Base-by-base conservation (phyloP, 441 rosid species). In the Mallotus japonicus region DNA sequence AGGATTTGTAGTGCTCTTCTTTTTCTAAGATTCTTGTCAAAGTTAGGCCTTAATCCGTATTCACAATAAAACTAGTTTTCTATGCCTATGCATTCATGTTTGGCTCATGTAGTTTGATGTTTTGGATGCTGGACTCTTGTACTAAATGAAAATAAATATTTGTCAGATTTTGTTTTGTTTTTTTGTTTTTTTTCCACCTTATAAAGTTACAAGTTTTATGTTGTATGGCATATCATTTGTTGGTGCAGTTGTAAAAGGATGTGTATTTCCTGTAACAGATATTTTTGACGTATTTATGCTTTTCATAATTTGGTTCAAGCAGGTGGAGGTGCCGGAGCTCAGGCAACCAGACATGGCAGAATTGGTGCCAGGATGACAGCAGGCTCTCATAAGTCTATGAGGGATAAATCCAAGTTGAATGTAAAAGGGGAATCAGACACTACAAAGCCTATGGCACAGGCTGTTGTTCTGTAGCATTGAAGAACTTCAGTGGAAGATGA, bases 361-460 rank as follows among this genome's bases (percentile, higher is more conserved):
- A 70, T 79, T 62, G 80, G 76, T 50, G 79, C 72, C 13, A 84
- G 79, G 77, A 82, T 73, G 44, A 74, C 70, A 6, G 76, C 84
- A 4, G 72, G 85, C 44, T 74, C 85, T 54, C 83, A 82, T 17
- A 87, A 83, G 65, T 63, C 69, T 46, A 49, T 54, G 67, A 83
- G 69, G 76, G 84, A 84, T 42, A 83, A 73, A 74, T 60, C 83
- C 54, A 79, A 77, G 68, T 73, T 74, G 56, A 84, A 75, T 42
- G 81, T 71, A 72, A 77, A 67, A 77, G 75, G 82, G 42, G 81
- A 83, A 72, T 73, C 79, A 0, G 82, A 84, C 44, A 84, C 80
- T 55, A 63, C 75, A 71, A 86, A 81, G 71, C 69, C 86, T 74
- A 80, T 74, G 15, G 82, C 84, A 64, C 82, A 77, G 80, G 80